These are phyloP conservation scores for Pichia deserticola DNA, from an alignment of 805 yeast genomes.

Conservation along the genomic window DNA sequence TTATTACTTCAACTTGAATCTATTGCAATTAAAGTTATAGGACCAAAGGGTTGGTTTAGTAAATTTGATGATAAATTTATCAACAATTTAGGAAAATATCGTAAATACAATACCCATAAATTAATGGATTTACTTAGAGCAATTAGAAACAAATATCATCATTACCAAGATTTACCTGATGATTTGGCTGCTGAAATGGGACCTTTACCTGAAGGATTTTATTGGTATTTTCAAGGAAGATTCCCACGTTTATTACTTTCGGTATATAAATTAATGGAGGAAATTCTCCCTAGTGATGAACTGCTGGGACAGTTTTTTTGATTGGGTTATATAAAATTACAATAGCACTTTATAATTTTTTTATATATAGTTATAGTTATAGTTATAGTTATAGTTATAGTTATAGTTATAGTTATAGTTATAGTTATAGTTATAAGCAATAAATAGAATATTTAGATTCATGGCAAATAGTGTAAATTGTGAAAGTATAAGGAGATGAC, in stretches of 20 bases:
- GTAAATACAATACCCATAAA: constrained; percentile 75
- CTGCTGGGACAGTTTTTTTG: constrained; percentile 20
- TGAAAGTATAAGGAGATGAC: too few relatives aligned
- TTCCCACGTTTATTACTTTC: constrained; percentile 79
- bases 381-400: too few relatives aligned
- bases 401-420: too few relatives aligned
- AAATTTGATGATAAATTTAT: constrained; percentile 66
- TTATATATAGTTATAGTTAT: too few relatives aligned
- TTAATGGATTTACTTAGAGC: constrained; percentile 85
- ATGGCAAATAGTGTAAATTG: too few relatives aligned
- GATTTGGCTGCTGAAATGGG: constrained; percentile 59
- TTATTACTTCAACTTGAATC: constrained; percentile 52
- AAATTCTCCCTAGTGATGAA: constrained; percentile 56
- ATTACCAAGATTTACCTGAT: constrained; percentile 80
- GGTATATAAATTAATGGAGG: constrained; percentile 55
- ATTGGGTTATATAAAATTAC: too few relatives aligned
- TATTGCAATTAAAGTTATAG: constrained; percentile 59
- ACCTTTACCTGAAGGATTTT: constrained; percentile 79
- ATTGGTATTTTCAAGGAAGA: constrained; percentile 59
- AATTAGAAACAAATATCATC: constrained; percentile 88
- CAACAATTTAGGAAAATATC: constrained; percentile 80
- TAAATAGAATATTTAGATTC: too few relatives aligned
- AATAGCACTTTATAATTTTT: not conserved
- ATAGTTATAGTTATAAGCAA: too few relatives aligned
- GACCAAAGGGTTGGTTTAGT: constrained; percentile 63